A percentile compares a stretch with the other conserved stretches of the same genome.
phyloP scores from a whole-genome alignment of 2,329 filamentous ascomycete species.

The Phaeophleospora eucalypticola region DNA sequence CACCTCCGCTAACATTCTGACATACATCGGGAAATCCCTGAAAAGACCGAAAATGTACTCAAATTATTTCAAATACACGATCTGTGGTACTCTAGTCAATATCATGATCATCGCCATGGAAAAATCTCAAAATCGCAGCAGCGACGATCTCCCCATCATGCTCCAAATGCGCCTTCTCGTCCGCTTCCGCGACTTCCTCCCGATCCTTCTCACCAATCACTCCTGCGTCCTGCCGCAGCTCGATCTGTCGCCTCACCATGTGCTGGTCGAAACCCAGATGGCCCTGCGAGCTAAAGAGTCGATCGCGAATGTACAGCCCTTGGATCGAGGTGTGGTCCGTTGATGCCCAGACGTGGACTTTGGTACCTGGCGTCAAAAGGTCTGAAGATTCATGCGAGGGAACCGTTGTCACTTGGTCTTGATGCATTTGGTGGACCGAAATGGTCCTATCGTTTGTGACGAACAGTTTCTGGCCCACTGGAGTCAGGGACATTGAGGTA shows the following conservation, averaged over 20 bases:
- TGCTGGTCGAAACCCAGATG: slow-evolving; percentile 46
- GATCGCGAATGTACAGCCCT: slow-evolving; percentile 43
- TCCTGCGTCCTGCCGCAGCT: slow-evolving; percentile 42
- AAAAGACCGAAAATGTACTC: too few relatives aligned
- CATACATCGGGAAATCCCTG: too few relatives aligned
- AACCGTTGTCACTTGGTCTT: slow-evolving; percentile 40
- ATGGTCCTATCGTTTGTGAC: slow-evolving; percentile 33
- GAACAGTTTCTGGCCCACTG: slow-evolving; percentile 42
- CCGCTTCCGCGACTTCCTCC: slow-evolving; percentile 35
- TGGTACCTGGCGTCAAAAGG: slow-evolving; percentile 38
- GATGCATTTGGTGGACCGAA: slow-evolving; percentile 47
- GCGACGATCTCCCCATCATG: slow-evolving; percentile 41
- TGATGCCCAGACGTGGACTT: slow-evolving; percentile 49
- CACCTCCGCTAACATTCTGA: too few relatives aligned
- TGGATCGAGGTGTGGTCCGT: slow-evolving; percentile 45
- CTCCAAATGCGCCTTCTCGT: slow-evolving; percentile 37
- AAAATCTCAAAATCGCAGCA: slow-evolving; percentile 42
- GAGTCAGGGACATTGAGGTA: slow-evolving; percentile 39
- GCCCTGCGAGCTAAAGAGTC: slow-evolving; percentile 46
- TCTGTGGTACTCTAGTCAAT: too few relatives aligned
- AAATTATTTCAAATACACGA: too few relatives aligned
- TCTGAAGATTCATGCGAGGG: slow-evolving; percentile 29
- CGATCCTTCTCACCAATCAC: slow-evolving; percentile 37
- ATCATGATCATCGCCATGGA: slow-evolving; percentile 47
- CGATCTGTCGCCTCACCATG: slow-evolving; percentile 45